These are phyloP conservation scores for Chrysoporthe deuterocubensis DNA, from an alignment of 2,329 filamentous ascomycete genomes.

Conservation along the genomic window DNA sequence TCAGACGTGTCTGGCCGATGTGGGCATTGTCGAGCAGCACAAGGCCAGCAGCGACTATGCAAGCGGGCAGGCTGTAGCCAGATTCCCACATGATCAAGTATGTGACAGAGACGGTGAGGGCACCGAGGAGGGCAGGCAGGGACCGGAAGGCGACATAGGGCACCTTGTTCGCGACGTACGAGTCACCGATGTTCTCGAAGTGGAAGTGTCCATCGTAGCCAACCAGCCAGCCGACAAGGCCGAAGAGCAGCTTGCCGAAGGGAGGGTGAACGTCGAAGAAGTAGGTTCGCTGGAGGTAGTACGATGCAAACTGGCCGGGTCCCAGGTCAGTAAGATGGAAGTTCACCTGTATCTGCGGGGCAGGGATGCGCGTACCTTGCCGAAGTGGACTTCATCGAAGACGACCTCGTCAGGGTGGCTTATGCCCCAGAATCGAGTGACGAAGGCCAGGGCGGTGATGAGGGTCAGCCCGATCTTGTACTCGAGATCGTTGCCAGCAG, in stretches of 20 bases:
- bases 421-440: slow-evolving; percentile 95
- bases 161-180: slow-evolving; percentile 95
- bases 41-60: slow-evolving; percentile 81
- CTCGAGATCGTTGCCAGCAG: slow-evolving; percentile 70
- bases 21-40: slow-evolving; percentile 97
- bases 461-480: slow-evolving; percentile 79
- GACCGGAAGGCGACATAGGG: slow-evolving; percentile 96
- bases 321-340: slow-evolving; percentile 21
- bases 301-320: slow-evolving; percentile 66
- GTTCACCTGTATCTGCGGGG: background rate
- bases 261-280: slow-evolving; percentile 99
- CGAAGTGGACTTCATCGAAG: slow-evolving; percentile 99
- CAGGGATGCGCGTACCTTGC: slow-evolving; percentile 73
- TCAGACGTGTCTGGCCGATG: slow-evolving; percentile 93
- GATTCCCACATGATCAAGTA: slow-evolving; percentile 99
- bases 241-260: slow-evolving; percentile 97
- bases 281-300: slow-evolving; percentile 94
- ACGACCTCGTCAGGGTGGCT: slow-evolving; percentile 95
- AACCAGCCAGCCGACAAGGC: slow-evolving; percentile 94
- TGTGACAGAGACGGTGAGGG: slow-evolving; percentile 89
- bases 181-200: slow-evolving; percentile 99
- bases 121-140: slow-evolving; percentile 87
- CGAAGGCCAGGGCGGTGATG: slow-evolving; percentile 82
- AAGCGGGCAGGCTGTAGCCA: slow-evolving; percentile 93
- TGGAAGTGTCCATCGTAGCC: slow-evolving; percentile 97